phyloP scores from a whole-genome alignment of 73 alveolate genomes.

The Paramecium caudatum region DNA sequence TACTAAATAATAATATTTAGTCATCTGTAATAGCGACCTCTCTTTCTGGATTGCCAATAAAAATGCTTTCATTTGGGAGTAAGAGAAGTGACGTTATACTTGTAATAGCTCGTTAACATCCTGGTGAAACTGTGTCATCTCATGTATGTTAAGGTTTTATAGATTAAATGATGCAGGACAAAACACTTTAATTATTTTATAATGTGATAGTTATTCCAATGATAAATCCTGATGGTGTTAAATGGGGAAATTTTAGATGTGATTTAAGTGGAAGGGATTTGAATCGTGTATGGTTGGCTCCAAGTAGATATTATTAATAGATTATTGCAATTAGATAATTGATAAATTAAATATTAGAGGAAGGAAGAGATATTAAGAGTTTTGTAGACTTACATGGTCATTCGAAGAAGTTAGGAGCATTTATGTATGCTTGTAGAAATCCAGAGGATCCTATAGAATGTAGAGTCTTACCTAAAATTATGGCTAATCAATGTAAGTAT shows the following conservation, averaged over 20 bases:
- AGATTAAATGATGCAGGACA: conserved; percentile 16
- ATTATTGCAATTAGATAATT: conserved; percentile 83
- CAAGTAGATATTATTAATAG: conserved; percentile 88
- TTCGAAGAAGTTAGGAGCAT: conserved; percentile 88
- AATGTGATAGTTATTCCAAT: conserved; percentile 84
- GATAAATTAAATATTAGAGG: conserved; percentile 77
- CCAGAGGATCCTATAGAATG: conserved; percentile 59
- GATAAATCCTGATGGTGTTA: conserved; percentile 97
- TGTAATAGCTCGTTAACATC: conserved; percentile 76
- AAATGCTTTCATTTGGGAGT: conserved; percentile 16
- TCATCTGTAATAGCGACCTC: neutral
- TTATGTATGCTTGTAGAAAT: conserved; percentile 88
- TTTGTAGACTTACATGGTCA: conserved; percentile 96
- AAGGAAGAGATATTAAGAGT: conserved; percentile 83
- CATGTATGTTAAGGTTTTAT: conserved; percentile 74
- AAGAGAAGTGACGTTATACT: conserved; percentile 56
- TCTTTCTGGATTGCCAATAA: neutral
- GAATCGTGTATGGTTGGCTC: conserved; percentile 93
- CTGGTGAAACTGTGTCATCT: conserved; percentile 78
- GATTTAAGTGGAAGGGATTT: conserved; percentile 92
- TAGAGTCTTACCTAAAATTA: conserved; percentile 70
- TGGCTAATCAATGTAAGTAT: conserved; percentile 46
- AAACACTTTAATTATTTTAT: conserved; percentile 26
- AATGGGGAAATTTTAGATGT: conserved; percentile 93
- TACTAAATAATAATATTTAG: neutral